These are phyloP conservation scores for Jacaranda copaia DNA, from an alignment of 257 asterid genomes.

Conservation along the genomic window DNA sequence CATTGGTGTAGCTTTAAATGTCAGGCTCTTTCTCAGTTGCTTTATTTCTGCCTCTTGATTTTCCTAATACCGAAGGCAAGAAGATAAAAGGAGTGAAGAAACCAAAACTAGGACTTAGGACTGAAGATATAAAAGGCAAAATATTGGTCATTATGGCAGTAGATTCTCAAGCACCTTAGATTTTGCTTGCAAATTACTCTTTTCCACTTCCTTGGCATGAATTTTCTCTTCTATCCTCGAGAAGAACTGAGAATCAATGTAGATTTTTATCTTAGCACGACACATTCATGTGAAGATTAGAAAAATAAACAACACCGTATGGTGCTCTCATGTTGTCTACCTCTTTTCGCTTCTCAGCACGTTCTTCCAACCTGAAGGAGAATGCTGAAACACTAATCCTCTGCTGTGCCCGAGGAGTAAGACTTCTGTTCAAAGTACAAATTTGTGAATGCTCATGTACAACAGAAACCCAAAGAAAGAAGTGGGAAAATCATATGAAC, in stretches of 20 bases:
- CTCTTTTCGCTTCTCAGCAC: conserved; percentile 87
- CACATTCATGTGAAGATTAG: not conserved
- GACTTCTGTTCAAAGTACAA: conserved; percentile 46
- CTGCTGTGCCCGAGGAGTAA: conserved; percentile 58
- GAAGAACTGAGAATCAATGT: conserved; percentile 63
- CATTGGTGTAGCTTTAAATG: conserved; percentile 91
- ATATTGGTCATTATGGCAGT: not conserved
- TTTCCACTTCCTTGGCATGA: conserved; percentile 80
- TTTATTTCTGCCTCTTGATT: conserved; percentile 80
- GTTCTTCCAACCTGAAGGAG: conserved; percentile 77
- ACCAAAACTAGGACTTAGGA: not conserved
- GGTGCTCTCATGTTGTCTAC: conserved; percentile 35
- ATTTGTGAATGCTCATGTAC: conserved; percentile 12
- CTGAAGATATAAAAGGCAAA: not conserved
- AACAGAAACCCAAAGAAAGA: not conserved
- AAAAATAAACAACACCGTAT: not conserved
- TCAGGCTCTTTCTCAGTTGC: conserved; percentile 78
- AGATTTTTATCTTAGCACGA: not conserved
- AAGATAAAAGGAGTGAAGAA: conserved; percentile 15
- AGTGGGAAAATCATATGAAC: not conserved
- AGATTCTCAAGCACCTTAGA: conserved; percentile 65
- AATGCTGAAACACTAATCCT: conserved; percentile 59
- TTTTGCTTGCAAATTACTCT: conserved; percentile 66
- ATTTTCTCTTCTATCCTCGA: conserved; percentile 86
- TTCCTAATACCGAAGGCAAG: conserved; percentile 55